Base-by-base conservation (phyloP, 495 filamentous ascomycete genomes). In the Podospora bellae-mahoneyi region DNA sequence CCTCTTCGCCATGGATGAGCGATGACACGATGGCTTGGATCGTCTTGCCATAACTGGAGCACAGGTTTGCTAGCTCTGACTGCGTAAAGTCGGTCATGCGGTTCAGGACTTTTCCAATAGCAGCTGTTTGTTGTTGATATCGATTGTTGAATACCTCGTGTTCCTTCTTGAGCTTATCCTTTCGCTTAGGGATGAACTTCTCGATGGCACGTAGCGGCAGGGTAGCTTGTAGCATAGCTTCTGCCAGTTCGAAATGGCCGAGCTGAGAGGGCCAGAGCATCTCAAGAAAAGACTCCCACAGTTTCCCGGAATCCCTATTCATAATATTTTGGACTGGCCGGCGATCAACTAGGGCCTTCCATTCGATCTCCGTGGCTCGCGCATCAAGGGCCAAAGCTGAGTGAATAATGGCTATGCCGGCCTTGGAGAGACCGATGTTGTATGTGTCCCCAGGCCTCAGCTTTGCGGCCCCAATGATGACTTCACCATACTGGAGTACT, bases 271-370 rank as follows among this genome's bases (percentile, higher is more conserved):
- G 81, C 72, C 87, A 84, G 39, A 96, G 84, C 67, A 88, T 84
- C 63, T 86, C 83, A 34, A 94, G 80, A 39, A 93, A 88, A 2
- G 86, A 84, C 71, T 92, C 88, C 94, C 93, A 97, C 32, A 96
- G 86, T 2, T 82, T 77, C 3, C 86, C 80, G 0, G 89, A 90
- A 68, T 90, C 86, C 5, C 87, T 85, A 62, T 84, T 85, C 16
- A 88, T 81, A 26, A 88, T 87, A 65, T 90, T 84, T 54, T 92
- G 88, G n/a, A 94, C 82, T 13, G 84, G 78, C 27, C 81, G 80
- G 3, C 83, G 80, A 5, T 80, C 81, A 5, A 86, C 79, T 63
- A 96, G 83, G 16, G 88, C 84, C 61, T 88, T 84, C 74, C 87
- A 90, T 72, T 94, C 91, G 67, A 87, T 87, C 57, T 84, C 85